Evolutionary conservation across 2,329 filamentous ascomycete genomes (phyloP).

Genomic region (Pseudopyrenochaeta lycopersici): DNA sequence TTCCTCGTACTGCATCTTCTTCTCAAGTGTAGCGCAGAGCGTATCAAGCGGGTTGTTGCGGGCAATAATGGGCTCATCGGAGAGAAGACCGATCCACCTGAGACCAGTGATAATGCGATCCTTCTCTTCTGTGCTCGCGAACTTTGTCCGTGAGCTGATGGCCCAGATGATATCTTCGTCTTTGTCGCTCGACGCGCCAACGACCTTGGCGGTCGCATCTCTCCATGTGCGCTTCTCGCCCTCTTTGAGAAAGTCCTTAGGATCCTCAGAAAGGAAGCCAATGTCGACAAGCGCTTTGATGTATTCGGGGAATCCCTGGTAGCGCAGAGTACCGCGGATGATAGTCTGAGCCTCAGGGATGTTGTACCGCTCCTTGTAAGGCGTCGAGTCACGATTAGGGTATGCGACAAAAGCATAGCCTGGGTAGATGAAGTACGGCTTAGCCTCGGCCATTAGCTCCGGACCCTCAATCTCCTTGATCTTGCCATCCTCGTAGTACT

Average conservation of each 20-base stretch:
- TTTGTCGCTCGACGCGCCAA: slow-evolving; percentile 72
- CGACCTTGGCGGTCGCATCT: slow-evolving; percentile 80
- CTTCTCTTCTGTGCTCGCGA: slow-evolving; percentile 73
- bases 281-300: slow-evolving; percentile 87
- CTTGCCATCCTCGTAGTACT: slow-evolving; percentile 82
- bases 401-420: slow-evolving; percentile 92
- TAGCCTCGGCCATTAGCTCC: slow-evolving; percentile 85
- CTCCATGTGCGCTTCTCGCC: slow-evolving; percentile 76
- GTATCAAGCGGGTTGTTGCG: slow-evolving; percentile 85
- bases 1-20: slow-evolving; percentile 88
- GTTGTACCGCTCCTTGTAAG: slow-evolving; percentile 86
- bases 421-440: slow-evolving; percentile 90
- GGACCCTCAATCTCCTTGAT: slow-evolving; percentile 64
- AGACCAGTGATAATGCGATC: slow-evolving; percentile 75
- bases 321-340: slow-evolving; percentile 84
- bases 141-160: slow-evolving; percentile 78
- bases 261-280: slow-evolving; percentile 82
- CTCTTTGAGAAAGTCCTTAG: slow-evolving; percentile 69
- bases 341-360: slow-evolving; percentile 93
- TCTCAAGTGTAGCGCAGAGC: slow-evolving; percentile 86
- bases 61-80: slow-evolving; percentile 73
- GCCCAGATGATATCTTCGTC: slow-evolving; percentile 76
- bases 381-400: slow-evolving; percentile 88
- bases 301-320: slow-evolving; percentile 90
- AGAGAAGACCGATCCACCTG: slow-evolving; percentile 76